Evolutionary conservation across 352 stramenopile species (phyloP), one percentile per base, ranked within the genome.

Genomic region (Pseudoperonospora humuli): DNA sequence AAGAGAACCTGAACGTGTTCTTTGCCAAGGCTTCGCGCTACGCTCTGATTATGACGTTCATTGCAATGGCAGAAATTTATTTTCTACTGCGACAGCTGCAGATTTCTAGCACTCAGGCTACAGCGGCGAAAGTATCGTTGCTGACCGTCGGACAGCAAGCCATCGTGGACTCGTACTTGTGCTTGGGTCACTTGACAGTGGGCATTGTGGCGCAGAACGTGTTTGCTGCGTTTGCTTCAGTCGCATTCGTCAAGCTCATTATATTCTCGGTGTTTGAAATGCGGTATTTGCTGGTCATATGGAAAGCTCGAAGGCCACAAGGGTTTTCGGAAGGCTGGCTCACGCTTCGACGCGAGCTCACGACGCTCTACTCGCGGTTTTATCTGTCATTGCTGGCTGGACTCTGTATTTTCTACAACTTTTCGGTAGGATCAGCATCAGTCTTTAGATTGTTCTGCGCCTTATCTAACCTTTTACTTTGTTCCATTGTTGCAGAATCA

Each of bases 201-300:
- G 96, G 93, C 41, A 86, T 98, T 27, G 75, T 97, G 3, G 76
- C 76, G 4, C 74, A 97, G 64, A 91, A 93, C n/a, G 76, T 98
- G 9, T 98, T 98, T 57, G 92, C 88, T 3, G 83, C 95, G 3
- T 98, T 98, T 65, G 92, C 90, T 1, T 96, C 81, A 19, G 89
- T 98, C 21, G 93, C 94, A 4, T 98, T 99, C 45, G 96, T 98
- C 41, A 98, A 98, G 71, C 73, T 98, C 5, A 85, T 99, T 36
- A 97, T 98, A 40, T 98, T 98, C 57, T 98, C 93, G 27, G 89
- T 98, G 27, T 98, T 98, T 54, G 95, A 99, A 59, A 98, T 98
- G 89, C 96, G 97, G 17, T 98, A 98, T 61, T 72, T 99, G 70
- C 72, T 97, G 28, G 93, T 98, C 44, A 97, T 99, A 21, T 97